Base-by-base conservation (phyloP, 2,329 filamentous ascomycete species). In the Lachnellula subtilissima region DNA sequence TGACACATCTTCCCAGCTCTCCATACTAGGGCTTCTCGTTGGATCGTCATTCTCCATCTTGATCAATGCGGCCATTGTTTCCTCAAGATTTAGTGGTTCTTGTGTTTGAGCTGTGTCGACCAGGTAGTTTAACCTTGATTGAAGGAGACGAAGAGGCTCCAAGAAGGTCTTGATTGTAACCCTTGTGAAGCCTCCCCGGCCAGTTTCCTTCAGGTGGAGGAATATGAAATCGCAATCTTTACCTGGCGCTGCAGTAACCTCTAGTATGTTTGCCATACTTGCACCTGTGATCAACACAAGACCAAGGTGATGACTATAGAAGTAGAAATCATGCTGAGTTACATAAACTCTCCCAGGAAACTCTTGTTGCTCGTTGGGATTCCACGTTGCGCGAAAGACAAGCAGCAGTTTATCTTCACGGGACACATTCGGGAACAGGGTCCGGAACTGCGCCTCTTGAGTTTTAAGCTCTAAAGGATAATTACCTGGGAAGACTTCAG, bases 291-390 rank as follows among this genome's bases (percentile, higher is more conserved):
- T 89, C 37, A 96, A 79, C 0, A 97, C 88, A 5, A 99, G 80
- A 5, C 94, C 94, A 70, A 97, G 85, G 68, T 97, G 89, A 67
- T 97, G 89, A 65, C 92, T 95, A 73, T 97, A 99, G 69, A 99
- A 97, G 72, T 96, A 97, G 70, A 99, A 85, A 61, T 92, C 88
- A 59, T 87, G 85, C 0, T 87, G 80, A 0, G 93, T 97, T 57
- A 96, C 86, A 70, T 95, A 99, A 23, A 96, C 85, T 52, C 94
- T 84, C 0, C 94, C 87, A 8, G 87, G 86, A 57, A 97, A 90
- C 58, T 89, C 86, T 71, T 89, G 86, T 63, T 85, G 81, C 53
- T 88, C 85, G 62, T 85, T 87, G 1, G 85, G 84, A 65, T 84
- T 87, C 69, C 94, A 99, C 0, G 91, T 90, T 15, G 92, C 93